Percentiles rank a stretch among this genome's conserved stretches.
Conservation (phyloP, 1,139 yeast species). For the Suhomyces yuchorum region DNA sequence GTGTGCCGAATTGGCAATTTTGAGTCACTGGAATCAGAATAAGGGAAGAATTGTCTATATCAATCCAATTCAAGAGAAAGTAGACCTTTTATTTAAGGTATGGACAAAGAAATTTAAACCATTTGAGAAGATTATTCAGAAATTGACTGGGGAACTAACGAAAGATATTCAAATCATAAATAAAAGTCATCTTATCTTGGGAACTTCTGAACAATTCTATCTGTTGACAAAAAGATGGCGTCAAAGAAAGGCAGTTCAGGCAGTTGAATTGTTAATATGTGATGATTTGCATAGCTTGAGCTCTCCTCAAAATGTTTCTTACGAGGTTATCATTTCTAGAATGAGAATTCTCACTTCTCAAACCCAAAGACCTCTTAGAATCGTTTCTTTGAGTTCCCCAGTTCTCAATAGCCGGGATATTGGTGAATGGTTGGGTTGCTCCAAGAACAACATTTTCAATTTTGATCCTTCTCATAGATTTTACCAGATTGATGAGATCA, state of each 20-base stretch:
- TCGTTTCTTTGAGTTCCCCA: conserved; percentile 69
- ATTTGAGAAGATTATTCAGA: conserved; percentile 51
- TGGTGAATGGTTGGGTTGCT: conserved; percentile 85
- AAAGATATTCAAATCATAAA: conserved; percentile 58
- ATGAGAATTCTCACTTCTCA: conserved; percentile 71
- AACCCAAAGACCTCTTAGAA: conserved; percentile 53
- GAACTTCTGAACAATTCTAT: conserved; percentile 82
- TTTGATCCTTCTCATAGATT: conserved; percentile 66
- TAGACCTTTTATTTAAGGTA: conserved; percentile 45
- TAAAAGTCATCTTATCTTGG: conserved; percentile 64
- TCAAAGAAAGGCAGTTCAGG: conserved; percentile 66
- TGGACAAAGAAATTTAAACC: conserved; percentile 56
- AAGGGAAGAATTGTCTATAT: conserved; percentile 65
- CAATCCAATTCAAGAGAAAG: conserved; percentile 57
- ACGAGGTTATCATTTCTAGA: conserved; percentile 72
- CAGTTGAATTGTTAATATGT: conserved; percentile 66
- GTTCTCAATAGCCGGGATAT: conserved; percentile 75
- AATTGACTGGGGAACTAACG: conserved; percentile 63
- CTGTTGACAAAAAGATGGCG: conserved; percentile 78
- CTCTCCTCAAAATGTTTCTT: conserved; percentile 26
- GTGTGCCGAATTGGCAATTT: conserved; percentile 71
- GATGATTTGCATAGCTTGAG: conserved; percentile 81
- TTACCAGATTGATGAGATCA: conserved; percentile 57
- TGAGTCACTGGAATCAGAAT: conserved; percentile 68
- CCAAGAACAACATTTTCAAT: conserved; percentile 60